phyloP scores from a whole-genome alignment of 306 rosid species.

The Gastrolobium bilobum region DNA sequence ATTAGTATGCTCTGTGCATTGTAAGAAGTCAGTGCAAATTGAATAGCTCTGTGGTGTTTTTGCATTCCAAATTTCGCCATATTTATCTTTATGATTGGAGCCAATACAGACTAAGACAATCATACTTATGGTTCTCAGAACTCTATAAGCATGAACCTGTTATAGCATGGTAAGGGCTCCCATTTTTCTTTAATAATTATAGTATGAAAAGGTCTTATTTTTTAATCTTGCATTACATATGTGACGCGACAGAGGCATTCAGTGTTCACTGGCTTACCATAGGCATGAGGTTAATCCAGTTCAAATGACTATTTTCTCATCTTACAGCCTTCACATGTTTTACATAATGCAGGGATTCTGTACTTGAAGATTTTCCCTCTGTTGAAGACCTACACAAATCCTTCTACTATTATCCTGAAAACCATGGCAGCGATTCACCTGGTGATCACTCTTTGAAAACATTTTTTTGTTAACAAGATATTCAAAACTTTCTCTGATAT shows the following conservation, averaged over 20 bases:
- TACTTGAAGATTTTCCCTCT: slow-evolving; percentile 65
- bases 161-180: slow-evolving; percentile 52
- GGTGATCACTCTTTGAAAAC: slow-evolving; percentile 44
- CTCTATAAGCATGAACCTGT: slow-evolving; percentile 48
- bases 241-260: slow-evolving; percentile 54
- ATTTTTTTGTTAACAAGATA: slow-evolving; percentile 38
- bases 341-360: slow-evolving; percentile 69
- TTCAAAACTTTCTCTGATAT: slow-evolving; percentile 38
- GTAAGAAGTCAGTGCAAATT: slow-evolving; percentile 58
- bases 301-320: slow-evolving; percentile 21
- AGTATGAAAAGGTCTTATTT: slow-evolving; percentile 25
- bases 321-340: slow-evolving; percentile 48
- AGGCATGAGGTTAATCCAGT: slow-evolving; percentile 30
- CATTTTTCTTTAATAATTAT: slow-evolving; percentile 38
- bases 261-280: slow-evolving; percentile 57
- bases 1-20: slow-evolving; percentile 49
- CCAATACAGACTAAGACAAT: slow-evolving; percentile 44
- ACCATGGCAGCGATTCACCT: slow-evolving; percentile 48
- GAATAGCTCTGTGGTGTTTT: slow-evolving; percentile 63
- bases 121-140: slow-evolving; percentile 49
- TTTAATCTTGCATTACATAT: slow-evolving; percentile 38
- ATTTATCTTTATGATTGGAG: slow-evolving; percentile 48
- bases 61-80: slow-evolving; percentile 51
- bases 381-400: slow-evolving; percentile 54
- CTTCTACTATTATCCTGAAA: slow-evolving; percentile 59